Evolutionary conservation across 257 asterid species (phyloP).

Genomic region (Lithospermum erythrorhizon): DNA sequence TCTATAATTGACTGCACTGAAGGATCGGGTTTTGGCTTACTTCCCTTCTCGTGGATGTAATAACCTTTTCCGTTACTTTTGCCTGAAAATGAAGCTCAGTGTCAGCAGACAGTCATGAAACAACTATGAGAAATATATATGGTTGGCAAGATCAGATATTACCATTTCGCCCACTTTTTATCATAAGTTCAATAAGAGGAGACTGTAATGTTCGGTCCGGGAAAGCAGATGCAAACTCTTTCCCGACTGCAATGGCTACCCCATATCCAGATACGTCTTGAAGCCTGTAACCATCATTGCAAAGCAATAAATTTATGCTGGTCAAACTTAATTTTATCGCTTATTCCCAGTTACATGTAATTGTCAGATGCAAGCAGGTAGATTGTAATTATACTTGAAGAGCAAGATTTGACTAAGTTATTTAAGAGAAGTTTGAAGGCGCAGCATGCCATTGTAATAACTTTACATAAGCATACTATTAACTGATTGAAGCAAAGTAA

Average conservation of each 20-base stretch:
- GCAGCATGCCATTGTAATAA: background rate
- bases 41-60: slow-evolving; percentile 76
- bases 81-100: slow-evolving; percentile 39
- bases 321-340: background rate
- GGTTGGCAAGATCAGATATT: slow-evolving; percentile 6
- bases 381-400: background rate
- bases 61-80: slow-evolving; percentile 89
- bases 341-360: background rate
- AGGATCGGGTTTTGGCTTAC: slow-evolving; percentile 83
- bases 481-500: no score
- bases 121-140: slow-evolving; percentile 6
- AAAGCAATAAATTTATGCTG: background rate
- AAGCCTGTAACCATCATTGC: slow-evolving; percentile 45
- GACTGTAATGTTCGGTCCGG: slow-evolving; percentile 58
- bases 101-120: slow-evolving; percentile 9
- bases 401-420: background rate
- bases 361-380: background rate
- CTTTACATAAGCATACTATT: background rate
- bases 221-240: slow-evolving; percentile 49
- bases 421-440: background rate
- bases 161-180: slow-evolving; percentile 88
- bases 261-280: slow-evolving; percentile 96
- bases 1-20: slow-evolving; percentile 74
- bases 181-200: slow-evolving; percentile 69
- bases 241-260: slow-evolving; percentile 57